Conservation (phyloP, 1,139 yeast species). For the Taphrina sp. region DNA sequence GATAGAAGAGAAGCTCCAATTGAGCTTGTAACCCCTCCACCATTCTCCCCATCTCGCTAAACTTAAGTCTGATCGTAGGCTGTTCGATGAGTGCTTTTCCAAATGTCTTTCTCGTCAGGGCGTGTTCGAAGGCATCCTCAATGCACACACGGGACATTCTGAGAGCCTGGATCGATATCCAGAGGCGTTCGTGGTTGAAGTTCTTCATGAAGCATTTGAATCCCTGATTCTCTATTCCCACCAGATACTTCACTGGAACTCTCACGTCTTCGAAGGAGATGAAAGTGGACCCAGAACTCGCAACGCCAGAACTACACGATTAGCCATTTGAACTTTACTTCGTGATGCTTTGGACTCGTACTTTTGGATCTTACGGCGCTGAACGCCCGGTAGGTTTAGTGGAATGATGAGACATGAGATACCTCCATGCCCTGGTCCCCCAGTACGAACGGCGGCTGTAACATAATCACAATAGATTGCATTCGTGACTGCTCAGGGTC, state of each 20-base stretch:
- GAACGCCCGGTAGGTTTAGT: conserved; percentile 46
- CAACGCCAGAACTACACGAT: conserved; percentile 50
- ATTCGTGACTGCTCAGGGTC: conserved; percentile 50
- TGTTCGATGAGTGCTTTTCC: conserved; percentile 49
- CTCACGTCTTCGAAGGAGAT: conserved; percentile 50
- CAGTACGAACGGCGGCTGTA: conserved; percentile 51
- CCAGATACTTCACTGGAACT: conserved; percentile 49
- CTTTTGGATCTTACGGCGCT: conserved; percentile 46
- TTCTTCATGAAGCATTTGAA: conserved; percentile 50
- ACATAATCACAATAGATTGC: conserved; percentile 44
- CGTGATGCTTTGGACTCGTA: too few relatives aligned
- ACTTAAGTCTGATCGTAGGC: conserved; percentile 49
- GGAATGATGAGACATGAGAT: conserved; percentile 48
- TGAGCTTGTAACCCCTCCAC: conserved; percentile 47
- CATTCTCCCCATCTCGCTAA: conserved; percentile 49
- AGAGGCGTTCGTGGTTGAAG: conserved; percentile 51
- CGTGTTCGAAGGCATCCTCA: conserved; percentile 47
- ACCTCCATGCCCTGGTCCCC: conserved; percentile 47
- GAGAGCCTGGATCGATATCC: conserved; percentile 47
- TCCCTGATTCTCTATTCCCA: conserved; percentile 49
- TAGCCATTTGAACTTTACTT: too few relatives aligned
- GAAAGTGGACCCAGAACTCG: conserved; percentile 47
- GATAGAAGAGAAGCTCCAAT: conserved; percentile 47
- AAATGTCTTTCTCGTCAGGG: conserved; percentile 49
- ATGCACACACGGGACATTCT: conserved; percentile 49